Evolutionary conservation across 225 moss, liverwort and hornwort species (phyloP), one percentile per base, ranked within the genome.

Genomic region (Climacium dendroides): DNA sequence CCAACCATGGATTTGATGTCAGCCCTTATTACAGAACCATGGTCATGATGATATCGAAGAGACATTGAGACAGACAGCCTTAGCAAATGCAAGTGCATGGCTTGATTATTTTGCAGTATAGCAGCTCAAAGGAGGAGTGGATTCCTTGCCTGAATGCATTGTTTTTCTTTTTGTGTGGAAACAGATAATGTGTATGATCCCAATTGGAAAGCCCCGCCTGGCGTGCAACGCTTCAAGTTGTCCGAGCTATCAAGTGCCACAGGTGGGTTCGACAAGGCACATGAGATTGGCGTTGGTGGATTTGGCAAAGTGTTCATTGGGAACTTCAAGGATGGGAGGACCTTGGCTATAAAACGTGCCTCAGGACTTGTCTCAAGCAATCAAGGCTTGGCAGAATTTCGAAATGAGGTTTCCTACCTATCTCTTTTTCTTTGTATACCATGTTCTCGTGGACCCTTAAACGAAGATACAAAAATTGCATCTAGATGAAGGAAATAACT

Each of bases 251-350:
- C 90, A 4, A 59, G 24, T 34, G 92, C 89, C 43, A 92, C 92
- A 23, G 87, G 85, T 39, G 90, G 90, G 29, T 92, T 92, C 54
- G 73, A 89, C 60, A 47, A 82, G 54, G 61, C 92, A 13, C 90
- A 92, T 61, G 92, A 92, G 86, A 90, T 92, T 52, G 92, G 92
- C 23, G 64, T 89, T 6, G 92, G 92, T 48, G 92, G 92, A 9
- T 92, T 92, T 52, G 92, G 92, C 78, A 92, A 90, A 74, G 92
- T 92, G 61, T 92, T 92, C 45, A 19, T 87, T 26, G 90, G 90
- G 6, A 89, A 78, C 18, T 92, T 92, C 73, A 90, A 67, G 82
- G 87, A 92, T 34, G 92, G 92, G 7, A 58, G 83, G 37, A 87
- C 74, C 37, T 66, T 89, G 41, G 92, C 90, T 17, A 85, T 92